A percentile compares a stretch with the other conserved stretches of the same genome.
Evolutionary conservation across 1,139 yeast species (phyloP).

Genomic region (Lodderomyces orthopsilosis): DNA sequence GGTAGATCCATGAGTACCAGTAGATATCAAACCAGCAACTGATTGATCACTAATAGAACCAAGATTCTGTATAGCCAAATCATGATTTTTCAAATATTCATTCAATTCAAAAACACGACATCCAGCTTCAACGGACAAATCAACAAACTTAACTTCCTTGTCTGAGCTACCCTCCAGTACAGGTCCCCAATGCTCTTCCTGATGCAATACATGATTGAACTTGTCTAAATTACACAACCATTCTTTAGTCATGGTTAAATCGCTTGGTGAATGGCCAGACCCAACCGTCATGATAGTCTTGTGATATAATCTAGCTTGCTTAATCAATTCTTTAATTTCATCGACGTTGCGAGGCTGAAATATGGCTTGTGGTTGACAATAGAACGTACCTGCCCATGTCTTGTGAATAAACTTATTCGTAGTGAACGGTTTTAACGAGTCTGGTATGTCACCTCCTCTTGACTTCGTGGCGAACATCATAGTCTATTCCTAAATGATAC

Average conservation of each 20-base stretch:
- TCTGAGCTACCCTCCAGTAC: conserved; percentile 14
- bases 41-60: conserved; percentile 96
- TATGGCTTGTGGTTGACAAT: conserved; percentile 70
- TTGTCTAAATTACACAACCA: conserved; percentile 89
- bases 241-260: conserved; percentile 80
- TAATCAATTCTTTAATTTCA: conserved; percentile 63
- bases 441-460: conserved; percentile 21
- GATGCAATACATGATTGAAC: conserved; percentile 52
- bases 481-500: neutral
- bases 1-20: conserved; percentile 96
- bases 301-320: conserved; percentile 55
- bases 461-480: conserved; percentile 11
- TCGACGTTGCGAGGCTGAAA: conserved; percentile 71
- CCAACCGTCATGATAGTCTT: conserved; percentile 86
- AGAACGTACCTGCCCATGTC: conserved; percentile 93
- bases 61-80: conserved; percentile 82
- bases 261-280: conserved; percentile 94
- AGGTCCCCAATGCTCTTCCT: conserved; percentile 40
- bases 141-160: conserved; percentile 66
- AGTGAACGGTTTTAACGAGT: conserved; percentile 29
- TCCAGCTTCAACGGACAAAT: conserved; percentile 92
- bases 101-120: conserved; percentile 77
- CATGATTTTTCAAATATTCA: conserved; percentile 56
- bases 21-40: conserved; percentile 88
- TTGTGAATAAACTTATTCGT: conserved; percentile 46